Evolutionary conservation across 2,329 filamentous ascomycete species (phyloP).

Genomic region (Metarhizium sp.): DNA sequence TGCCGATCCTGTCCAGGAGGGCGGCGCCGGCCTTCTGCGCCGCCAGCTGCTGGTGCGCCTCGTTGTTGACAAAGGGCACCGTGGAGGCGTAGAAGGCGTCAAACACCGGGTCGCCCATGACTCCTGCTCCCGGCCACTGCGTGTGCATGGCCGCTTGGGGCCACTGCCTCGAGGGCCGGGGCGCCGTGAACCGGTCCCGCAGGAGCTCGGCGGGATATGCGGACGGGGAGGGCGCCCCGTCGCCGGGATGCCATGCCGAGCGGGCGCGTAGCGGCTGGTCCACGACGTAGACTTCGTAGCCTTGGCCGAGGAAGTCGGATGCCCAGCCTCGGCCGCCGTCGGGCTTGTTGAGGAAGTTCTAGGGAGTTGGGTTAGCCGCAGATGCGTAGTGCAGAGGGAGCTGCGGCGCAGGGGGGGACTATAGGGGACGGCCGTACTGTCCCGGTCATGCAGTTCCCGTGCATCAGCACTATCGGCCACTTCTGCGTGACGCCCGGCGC

Average conservation of each 20-base stretch:
- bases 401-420: too few species aligned
- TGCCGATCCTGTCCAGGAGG: constrained; percentile 32
- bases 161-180: too few species aligned
- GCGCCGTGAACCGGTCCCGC: constrained; percentile 13
- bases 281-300: constrained; percentile 37
- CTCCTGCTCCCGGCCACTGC: background rate
- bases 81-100: constrained; percentile 31
- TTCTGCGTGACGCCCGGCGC: constrained; percentile 12
- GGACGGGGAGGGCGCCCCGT: constrained; percentile 13
- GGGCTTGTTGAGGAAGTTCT: constrained; percentile 28
- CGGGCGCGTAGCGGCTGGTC: constrained; percentile 37
- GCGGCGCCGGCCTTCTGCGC: constrained; percentile 30
- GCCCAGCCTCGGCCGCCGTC: constrained; percentile 35
- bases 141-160: too few species aligned
- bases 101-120: constrained; percentile 29
- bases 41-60: constrained; percentile 23
- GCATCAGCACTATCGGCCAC: constrained; percentile 31
- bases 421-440: too few species aligned
- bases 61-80: constrained; percentile 25
- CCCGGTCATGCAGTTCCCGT: constrained; percentile 25
- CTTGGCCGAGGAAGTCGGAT: constrained; percentile 33
- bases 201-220: constrained; percentile 25
- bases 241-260: constrained; percentile 28
- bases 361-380: constrained; percentile 5
- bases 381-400: too few species aligned